Conservation (phyloP, 768 basidiomycete species). For the Leccinellum luteum region DNA sequence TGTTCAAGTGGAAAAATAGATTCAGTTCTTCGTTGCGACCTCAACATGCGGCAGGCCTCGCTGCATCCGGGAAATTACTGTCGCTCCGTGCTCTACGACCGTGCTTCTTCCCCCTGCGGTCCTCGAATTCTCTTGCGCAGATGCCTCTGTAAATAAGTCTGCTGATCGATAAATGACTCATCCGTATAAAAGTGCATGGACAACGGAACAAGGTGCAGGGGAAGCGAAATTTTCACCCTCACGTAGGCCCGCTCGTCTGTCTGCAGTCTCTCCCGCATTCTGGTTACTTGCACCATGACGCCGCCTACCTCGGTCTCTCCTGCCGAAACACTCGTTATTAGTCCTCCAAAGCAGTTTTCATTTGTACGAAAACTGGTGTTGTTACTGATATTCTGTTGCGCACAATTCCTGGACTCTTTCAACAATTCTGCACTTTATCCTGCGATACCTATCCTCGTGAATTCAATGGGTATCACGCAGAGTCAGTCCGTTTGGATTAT, state of each 20-base stretch:
- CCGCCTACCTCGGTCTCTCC: neutral
- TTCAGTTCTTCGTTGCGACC: neutral
- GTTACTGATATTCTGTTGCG: conserved; percentile 38
- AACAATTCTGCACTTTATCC: conserved; percentile 40
- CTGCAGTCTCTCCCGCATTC: neutral
- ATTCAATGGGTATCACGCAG: conserved; percentile 21
- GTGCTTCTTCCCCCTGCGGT: neutral
- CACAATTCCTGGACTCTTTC: conserved; percentile 45
- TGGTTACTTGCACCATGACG: conserved; percentile 10
- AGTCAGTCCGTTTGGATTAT: conserved; percentile 40
- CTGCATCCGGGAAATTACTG: neutral
- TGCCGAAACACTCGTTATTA: neutral
- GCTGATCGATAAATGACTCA: neutral
- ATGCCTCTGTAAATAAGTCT: neutral
- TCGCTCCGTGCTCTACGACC: neutral
- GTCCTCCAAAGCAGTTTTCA: conserved; percentile 15
- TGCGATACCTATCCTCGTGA: conserved; percentile 37
- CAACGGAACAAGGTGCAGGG: neutral
- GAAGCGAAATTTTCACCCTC: neutral
- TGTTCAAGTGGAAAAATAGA: neutral
- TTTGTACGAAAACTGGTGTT: conserved; percentile 28
- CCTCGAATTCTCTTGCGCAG: neutral
- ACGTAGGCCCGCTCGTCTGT: neutral
- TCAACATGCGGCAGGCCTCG: neutral
- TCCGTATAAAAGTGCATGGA: neutral